Evolutionary conservation across 148 eudicot species (phyloP).

Genomic region (Chenopodium formosanum): DNA sequence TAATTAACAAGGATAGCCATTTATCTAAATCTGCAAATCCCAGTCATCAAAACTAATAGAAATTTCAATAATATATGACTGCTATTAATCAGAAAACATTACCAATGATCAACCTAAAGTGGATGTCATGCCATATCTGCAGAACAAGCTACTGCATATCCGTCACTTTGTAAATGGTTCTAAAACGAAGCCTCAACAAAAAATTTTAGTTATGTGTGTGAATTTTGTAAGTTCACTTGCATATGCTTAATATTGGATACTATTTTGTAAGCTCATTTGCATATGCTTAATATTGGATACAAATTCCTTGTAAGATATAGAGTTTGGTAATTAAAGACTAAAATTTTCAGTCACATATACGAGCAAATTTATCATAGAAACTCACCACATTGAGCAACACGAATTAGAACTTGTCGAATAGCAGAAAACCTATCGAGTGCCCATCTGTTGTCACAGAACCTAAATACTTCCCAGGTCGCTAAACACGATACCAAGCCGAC

Average conservation of each 20-base stretch:
- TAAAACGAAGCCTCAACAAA: neutral
- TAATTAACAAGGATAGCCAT: neutral
- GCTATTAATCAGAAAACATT: neutral
- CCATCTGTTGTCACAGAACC: conserved; percentile 62
- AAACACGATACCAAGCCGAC: conserved; percentile 70
- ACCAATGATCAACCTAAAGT: neutral
- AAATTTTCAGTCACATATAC: no score
- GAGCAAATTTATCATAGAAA: neutral
- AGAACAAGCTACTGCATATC: neutral
- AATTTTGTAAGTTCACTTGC: neutral
- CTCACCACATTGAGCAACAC: conserved; percentile 74
- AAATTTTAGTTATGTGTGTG: neutral
- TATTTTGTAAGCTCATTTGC: neutral
- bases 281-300: neutral
- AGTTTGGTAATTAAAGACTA: neutral
- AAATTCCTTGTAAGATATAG: neutral
- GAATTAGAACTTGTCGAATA: conserved; percentile 45
- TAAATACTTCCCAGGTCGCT: conserved; percentile 75
- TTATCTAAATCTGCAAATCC: neutral
- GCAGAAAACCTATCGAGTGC: conserved; percentile 49
- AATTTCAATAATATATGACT: neutral
- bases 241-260: neutral
- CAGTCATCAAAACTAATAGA: neutral
- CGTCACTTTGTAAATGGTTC: neutral
- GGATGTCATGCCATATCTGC: neutral